Percentiles rank a stretch among this genome's conserved stretches.
Conservation (phyloP, 2,329 filamentous ascomycete species). For the Aspergillus sp. region DNA sequence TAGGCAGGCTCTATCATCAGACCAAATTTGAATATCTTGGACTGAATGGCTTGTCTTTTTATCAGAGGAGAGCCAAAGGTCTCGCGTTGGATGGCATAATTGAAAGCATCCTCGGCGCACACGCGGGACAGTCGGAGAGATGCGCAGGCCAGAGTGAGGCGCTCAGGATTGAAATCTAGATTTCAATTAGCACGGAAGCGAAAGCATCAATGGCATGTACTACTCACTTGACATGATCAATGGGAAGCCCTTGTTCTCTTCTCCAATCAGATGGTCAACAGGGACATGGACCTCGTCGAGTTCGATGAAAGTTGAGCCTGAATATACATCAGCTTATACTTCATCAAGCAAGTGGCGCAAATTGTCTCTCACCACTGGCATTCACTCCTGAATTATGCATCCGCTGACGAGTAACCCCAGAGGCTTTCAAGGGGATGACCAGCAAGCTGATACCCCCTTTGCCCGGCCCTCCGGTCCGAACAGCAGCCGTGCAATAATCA, state of each 20-base stretch:
- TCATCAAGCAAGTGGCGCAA: neutral
- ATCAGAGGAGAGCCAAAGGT: conserved; percentile 55
- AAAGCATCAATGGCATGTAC: neutral
- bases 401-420: conserved; percentile 44
- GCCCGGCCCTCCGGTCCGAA: conserved; percentile 52
- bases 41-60: conserved; percentile 50
- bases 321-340: neutral
- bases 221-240: conserved; percentile 59
- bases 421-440: conserved; percentile 57
- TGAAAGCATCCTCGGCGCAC: conserved; percentile 52
- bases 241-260: conserved; percentile 61
- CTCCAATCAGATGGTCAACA: conserved; percentile 58
- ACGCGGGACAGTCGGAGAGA: conserved; percentile 55
- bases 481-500: conserved; percentile 54
- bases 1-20: conserved; percentile 54
- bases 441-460: conserved; percentile 55
- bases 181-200: neutral
- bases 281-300: conserved; percentile 66
- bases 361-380: conserved; percentile 44
- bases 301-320: conserved; percentile 54
- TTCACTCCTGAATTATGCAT: conserved; percentile 61
- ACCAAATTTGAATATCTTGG: conserved; percentile 53
- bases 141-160: conserved; percentile 57
- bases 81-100: conserved; percentile 56
- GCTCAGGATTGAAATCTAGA: conserved; percentile 65